A percentile compares a stretch with the other conserved stretches of the same genome.
Evolutionary conservation across 352 stramenopile species (phyloP).

Genomic region (Pythium volutum): DNA sequence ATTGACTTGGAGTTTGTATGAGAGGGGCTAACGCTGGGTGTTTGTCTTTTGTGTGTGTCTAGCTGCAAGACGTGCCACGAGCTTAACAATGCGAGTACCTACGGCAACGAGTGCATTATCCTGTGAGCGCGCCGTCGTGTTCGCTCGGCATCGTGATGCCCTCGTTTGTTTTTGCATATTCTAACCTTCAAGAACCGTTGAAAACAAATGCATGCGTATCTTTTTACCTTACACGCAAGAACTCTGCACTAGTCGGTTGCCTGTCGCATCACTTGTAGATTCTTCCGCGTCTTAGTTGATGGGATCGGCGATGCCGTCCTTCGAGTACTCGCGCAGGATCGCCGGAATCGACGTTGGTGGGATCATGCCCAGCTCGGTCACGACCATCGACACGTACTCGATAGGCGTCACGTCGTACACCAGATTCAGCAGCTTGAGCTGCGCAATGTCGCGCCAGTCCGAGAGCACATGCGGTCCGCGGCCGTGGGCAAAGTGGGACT

Average conservation of each 20-base stretch:
- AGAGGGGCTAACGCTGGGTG: not conserved
- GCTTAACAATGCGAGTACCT: slow-evolving; percentile 77
- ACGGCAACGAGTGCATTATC: slow-evolving; percentile 69
- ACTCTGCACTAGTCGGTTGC: not conserved
- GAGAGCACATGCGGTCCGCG: slow-evolving; percentile 64
- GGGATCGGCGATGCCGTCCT: slow-evolving; percentile 54
- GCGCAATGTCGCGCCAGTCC: slow-evolving; percentile 70
- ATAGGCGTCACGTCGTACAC: slow-evolving; percentile 96
- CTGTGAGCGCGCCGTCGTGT: slow-evolving; percentile 22
- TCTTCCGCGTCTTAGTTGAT: slow-evolving; percentile 14
- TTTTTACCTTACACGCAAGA: not conserved
- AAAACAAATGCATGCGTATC: not conserved
- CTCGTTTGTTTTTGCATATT: not conserved
- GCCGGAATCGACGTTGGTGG: slow-evolving; percentile 97
- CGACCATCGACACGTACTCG: slow-evolving; percentile 95
- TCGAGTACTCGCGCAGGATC: slow-evolving; percentile 93
- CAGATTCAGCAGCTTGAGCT: slow-evolving; percentile 86
- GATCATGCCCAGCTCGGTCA: slow-evolving; percentile 98
- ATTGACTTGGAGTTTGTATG: not conserved
- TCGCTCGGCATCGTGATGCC: not conserved
- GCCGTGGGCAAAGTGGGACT: slow-evolving; percentile 33
- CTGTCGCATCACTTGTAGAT: not conserved
- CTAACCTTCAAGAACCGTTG: not conserved
- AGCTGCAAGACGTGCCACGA: slow-evolving; percentile 68
- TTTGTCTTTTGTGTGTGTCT: slow-evolving; percentile 10